A percentile compares a stretch with the other conserved stretches of the same genome.
Evolutionary conservation across 495 filamentous ascomycete species (phyloP).

Genomic region (Lophium mytilinum): DNA sequence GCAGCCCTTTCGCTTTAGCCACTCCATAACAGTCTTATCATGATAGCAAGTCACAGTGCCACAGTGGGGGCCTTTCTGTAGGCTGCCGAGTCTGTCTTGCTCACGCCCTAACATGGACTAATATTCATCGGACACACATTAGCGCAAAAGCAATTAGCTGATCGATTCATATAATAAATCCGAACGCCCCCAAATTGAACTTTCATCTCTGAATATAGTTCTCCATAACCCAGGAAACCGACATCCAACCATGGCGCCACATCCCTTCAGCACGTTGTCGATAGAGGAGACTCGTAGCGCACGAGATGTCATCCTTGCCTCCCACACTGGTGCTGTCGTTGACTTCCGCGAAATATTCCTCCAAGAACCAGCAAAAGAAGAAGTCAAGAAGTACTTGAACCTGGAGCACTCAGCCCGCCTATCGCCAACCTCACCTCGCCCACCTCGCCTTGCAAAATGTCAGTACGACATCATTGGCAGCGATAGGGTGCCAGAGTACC

Average conservation of each 20-base stretch:
- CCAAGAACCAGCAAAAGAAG: slow-evolving; percentile 44
- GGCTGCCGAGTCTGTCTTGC: too few species aligned
- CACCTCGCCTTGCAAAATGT: slow-evolving; percentile 52
- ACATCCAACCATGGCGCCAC: slow-evolving; percentile 23
- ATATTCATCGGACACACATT: too few species aligned
- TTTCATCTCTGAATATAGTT: too few species aligned
- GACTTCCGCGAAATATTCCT: slow-evolving; percentile 48
- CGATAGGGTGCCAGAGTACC: slow-evolving; percentile 50
- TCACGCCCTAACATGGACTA: too few species aligned
- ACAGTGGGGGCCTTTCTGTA: too few species aligned
- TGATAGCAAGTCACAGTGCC: too few species aligned
- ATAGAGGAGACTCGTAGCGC: slow-evolving; percentile 42
- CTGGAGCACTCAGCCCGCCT: slow-evolving; percentile 43
- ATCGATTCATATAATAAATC: too few species aligned
- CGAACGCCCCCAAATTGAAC: too few species aligned
- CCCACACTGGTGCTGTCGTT: slow-evolving; percentile 39
- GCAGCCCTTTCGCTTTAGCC: too few species aligned
- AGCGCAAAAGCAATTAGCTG: too few species aligned
- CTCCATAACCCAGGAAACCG: not conserved
- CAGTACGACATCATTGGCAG: slow-evolving; percentile 57
- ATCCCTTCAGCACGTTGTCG: slow-evolving; percentile 43
- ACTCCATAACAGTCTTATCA: too few species aligned
- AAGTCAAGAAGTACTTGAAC: slow-evolving; percentile 42
- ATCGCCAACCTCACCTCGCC: slow-evolving; percentile 41
- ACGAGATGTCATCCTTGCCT: slow-evolving; percentile 39